These are phyloP conservation scores for Aspergillus vadensis DNA, from an alignment of 2,329 filamentous ascomycete species.

Conservation along the genomic window DNA sequence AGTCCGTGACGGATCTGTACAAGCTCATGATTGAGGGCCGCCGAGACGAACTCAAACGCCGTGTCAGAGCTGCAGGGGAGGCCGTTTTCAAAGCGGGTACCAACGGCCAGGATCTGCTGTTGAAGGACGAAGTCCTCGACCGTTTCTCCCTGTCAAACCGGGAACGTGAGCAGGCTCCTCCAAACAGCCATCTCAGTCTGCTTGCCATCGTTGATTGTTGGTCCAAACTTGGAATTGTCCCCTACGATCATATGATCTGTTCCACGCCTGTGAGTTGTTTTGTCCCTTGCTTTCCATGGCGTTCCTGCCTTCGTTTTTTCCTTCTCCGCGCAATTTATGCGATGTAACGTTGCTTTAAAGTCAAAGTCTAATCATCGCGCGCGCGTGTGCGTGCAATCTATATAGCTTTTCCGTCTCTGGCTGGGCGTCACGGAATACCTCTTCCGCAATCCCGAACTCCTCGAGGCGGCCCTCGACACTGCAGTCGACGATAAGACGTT, in stretches of 20 bases:
- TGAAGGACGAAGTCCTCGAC: slow-evolving; percentile 80
- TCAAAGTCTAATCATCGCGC: neutral
- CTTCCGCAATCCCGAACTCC: slow-evolving; percentile 77
- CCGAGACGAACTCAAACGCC: slow-evolving; percentile 68
- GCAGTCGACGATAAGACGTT: slow-evolving; percentile 89
- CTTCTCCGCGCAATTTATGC: neutral
- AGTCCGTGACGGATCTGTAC: slow-evolving; percentile 89
- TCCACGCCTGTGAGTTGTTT: slow-evolving; percentile 72
- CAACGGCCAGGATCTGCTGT: slow-evolving; percentile 65
- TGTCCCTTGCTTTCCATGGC: too few species aligned
- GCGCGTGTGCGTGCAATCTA: neutral
- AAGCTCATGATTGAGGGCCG: slow-evolving; percentile 94
- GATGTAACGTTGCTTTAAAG: neutral
- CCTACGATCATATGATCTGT: slow-evolving; percentile 99
- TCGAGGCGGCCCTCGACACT: slow-evolving; percentile 82
- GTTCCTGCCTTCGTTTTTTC: neutral
- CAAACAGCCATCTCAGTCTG: slow-evolving; percentile 89
- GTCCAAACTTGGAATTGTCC: slow-evolving; percentile 89
- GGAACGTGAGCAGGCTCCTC: slow-evolving; percentile 66
- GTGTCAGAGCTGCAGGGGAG: slow-evolving; percentile 79
- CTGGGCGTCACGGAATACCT: slow-evolving; percentile 96
- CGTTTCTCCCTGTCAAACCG: slow-evolving; percentile 79
- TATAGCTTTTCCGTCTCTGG: slow-evolving; percentile 87
- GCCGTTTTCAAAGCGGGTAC: slow-evolving; percentile 62
- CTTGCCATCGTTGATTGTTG: slow-evolving; percentile 98